Base-by-base conservation (phyloP, 441 rosid species). In the Mallotus japonicus region DNA sequence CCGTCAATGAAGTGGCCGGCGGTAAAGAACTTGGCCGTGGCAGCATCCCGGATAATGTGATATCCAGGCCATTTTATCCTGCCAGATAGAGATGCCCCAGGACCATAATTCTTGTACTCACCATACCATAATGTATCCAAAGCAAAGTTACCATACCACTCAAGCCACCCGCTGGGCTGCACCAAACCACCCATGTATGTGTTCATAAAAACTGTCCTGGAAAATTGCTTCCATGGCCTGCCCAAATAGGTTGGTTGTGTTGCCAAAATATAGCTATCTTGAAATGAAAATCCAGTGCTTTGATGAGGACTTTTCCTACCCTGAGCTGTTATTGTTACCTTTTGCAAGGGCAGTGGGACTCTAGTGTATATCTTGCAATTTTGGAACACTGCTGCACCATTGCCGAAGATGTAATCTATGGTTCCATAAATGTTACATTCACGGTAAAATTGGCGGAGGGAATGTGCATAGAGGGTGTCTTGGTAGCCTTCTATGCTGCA, bases 401-500 rank as follows among this genome's bases (percentile, higher is more conserved):
- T 92, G 7, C 98, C 97, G 17, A 92, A 93, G 46, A 92, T 93
- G 89, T 86, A 93, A 71, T 93, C 98, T 16, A 92, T 82, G 0
- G 96, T 93, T 14, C 97, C 97, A 22, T 89, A 88, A 1, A 93
- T 81, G 17, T 90, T 88, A 8, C 98, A 90, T 46, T 90, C 91
- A 14, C 91, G 79, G 65, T 89, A 92, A 70, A 90, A 92, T 66
- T 89, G 98, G 63, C 97, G 76, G n/a, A 87, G 77, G 3, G 96
- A 91, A 71, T 91, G 92, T 1, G 92, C 56, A 69, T 88, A 90
- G 37, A 92, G 74, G 6, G 96, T 92, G 87, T 93, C 97, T 53
- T 90, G 97, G 62, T 87, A 90, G 8, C 87, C 97, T 80, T 92
- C 91, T 24, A 93, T 86, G 71, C 96, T 87, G 82, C 98, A 93